A percentile compares a stretch with the other conserved stretches of the same genome.
Evolutionary conservation across 495 filamentous ascomycete species (phyloP).

Genomic region (Aspergillus avenaceus): DNA sequence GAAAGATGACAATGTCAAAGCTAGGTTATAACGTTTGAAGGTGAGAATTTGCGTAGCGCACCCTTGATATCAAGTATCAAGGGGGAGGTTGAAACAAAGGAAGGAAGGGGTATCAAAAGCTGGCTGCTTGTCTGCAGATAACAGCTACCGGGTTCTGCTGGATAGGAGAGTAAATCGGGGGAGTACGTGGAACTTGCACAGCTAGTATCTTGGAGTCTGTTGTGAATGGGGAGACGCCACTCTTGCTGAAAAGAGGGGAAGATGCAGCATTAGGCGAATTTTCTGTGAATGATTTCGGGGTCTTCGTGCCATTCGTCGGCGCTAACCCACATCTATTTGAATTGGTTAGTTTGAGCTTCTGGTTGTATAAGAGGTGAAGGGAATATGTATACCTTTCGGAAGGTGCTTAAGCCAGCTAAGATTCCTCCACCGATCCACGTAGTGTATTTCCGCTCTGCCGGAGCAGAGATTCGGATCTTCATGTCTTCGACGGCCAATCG

Average conservation of each 20-base stretch:
- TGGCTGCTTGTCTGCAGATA: constrained; percentile 6
- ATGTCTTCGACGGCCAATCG: constrained; percentile 94
- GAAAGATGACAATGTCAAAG: no score
- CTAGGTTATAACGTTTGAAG: no score
- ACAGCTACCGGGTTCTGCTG: background rate
- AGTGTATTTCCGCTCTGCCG: constrained; percentile 94
- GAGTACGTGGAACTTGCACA: no score
- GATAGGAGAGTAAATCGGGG: no score
- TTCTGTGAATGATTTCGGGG: constrained; percentile 96
- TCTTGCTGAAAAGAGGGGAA: constrained; percentile 9
- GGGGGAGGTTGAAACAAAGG: no score
- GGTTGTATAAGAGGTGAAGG: background rate
- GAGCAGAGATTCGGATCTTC: constrained; percentile 98
- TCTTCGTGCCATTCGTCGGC: constrained; percentile 99
- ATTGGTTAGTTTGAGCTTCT: background rate
- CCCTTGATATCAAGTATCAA: no score
- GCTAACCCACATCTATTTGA: constrained; percentile 90
- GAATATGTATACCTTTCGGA: constrained; percentile 79
- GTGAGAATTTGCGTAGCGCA: no score
- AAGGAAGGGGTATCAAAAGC: constrained; percentile 39
- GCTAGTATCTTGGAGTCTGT: background rate
- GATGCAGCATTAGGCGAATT: constrained; percentile 64
- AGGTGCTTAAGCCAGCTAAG: constrained; percentile 93
- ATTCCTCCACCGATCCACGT: constrained; percentile 99
- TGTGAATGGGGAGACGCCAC: constrained; percentile 5